phyloP scores from a whole-genome alignment of 2,329 filamentous ascomycete genomes.

The Akanthomyces uredinophilus region DNA sequence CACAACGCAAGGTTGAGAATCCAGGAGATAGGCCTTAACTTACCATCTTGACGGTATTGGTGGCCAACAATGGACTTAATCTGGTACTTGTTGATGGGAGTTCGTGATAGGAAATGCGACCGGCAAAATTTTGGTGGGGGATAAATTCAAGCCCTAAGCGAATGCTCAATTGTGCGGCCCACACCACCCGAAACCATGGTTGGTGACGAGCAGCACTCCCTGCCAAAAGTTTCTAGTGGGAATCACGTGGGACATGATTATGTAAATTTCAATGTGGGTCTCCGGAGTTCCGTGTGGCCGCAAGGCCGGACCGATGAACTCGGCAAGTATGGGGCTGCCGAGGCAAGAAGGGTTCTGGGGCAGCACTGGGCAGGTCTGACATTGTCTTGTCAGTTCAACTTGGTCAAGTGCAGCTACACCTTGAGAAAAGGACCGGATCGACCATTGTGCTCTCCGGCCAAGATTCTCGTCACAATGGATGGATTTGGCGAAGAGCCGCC shows the following conservation, averaged over 20 bases:
- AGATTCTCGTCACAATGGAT: neutral
- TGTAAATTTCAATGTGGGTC: neutral
- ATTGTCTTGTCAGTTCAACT: neutral
- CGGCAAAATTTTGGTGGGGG: constrained; percentile 35
- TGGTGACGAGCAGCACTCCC: constrained; percentile 7
- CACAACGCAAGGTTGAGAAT: neutral
- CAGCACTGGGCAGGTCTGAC: neutral
- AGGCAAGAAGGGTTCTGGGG: constrained; percentile 10
- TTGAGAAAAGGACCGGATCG: neutral
- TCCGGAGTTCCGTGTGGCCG: neutral
- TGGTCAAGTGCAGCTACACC: neutral
- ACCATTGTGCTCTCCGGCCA: neutral
- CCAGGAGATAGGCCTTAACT: constrained; percentile 45
- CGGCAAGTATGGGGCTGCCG: constrained; percentile 12
- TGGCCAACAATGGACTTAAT: constrained; percentile 37
- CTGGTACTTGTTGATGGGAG: constrained; percentile 30
- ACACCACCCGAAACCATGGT: constrained; percentile 15
- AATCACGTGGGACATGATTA: neutral
- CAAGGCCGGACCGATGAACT: neutral
- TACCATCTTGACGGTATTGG: constrained; percentile 62
- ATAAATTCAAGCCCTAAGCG: constrained; percentile 37
- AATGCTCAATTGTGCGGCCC: constrained; percentile 17
- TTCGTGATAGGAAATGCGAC: constrained; percentile 14
- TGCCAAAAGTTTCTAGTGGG: neutral
- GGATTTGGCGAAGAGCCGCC: constrained; percentile 12